Evolutionary conservation across 495 filamentous ascomycete genomes (phyloP), one percentile per base, ranked within the genome.

Genomic region (Beverwykella pulmonaria): DNA sequence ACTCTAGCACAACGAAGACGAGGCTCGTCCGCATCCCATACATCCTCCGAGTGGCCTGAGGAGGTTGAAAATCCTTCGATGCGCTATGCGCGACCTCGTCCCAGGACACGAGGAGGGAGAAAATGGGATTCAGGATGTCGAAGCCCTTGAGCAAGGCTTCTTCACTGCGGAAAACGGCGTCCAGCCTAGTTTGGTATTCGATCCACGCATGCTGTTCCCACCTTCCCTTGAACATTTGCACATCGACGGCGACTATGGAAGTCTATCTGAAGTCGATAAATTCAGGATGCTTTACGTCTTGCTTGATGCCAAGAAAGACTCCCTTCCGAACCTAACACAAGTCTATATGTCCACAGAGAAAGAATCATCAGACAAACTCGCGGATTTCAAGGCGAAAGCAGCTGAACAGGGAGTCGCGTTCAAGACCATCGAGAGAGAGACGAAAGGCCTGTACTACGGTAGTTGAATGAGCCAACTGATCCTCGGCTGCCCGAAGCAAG

Each of bases 161-260:
- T 47, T 47, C 44, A n/a, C 6, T 6, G 44, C 44, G 19, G 25
- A 23, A 25, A 26, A 27, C 3, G 22, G 25, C 15, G 48, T 25
- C 1, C 7, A 50, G 9, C 6, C 48, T 10, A 26, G 15, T 23
- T 1, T 23, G 48, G 10, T 5, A 12, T 27, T 50, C 9, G 20
- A 50, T 15, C 48, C 48, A 23, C 6, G n/a, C 20, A 25, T 23
- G 7, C 8, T 60, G 2, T 55, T 55, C 25, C 15, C 52, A n/a
- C 52, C 52, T 20, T 36, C 52, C 26, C 30, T 55, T 5, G 52
- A 36, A 20, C 29, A 10, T 55, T 7, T 55, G 25, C 57, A 60
- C 25, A 29, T 60, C 5, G 32, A 25, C 22, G 20, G 10, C 34
- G 30, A 12, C 5, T 10, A 26, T 20, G 12, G 20, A 1, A 26